Base-by-base conservation (phyloP, 2,329 filamentous ascomycete species). In the Clonostachys rosea region DNA sequence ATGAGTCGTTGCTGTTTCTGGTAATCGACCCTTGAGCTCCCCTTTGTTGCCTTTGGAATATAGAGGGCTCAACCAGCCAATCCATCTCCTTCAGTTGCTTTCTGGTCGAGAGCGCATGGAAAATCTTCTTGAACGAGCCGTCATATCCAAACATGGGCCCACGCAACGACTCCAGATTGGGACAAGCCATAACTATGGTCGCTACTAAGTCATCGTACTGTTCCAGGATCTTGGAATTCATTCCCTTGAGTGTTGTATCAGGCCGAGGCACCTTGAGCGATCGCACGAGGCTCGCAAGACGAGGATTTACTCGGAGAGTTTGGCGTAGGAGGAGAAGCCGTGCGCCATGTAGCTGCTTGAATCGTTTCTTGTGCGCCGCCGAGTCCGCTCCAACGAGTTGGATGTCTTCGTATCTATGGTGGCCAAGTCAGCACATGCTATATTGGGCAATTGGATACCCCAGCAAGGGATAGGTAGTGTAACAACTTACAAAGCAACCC, bases 161-260 rank as follows among this genome's bases (percentile, higher is more conserved):
- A 11, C 72, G 64, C 7, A 86, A 64, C 44, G 72, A 69, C 62
- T 86, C 81, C 11, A 86, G 66, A 52, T 85, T 84, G 3, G 82
- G 82, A 48, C 81, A 86, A 0, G 79, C 75, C 80, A 84, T 83
- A 48, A 86, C 69, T 20, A 86, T 62, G 6, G 81, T 76, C 0
- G 81, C 80, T 2, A 84, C 69, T 4, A 80, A 60, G 52, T 82
- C 73, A 49, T 81, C 71, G 55, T 85, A 84, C 42, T 75, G 68
- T 35, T 75, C 73, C 16, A 64, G 43, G 11, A 66, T 55, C n/a
- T 57, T 59, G 24, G 49, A 34, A 34, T 34, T 42, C 2, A 50
- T 48, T 12, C 56, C 54, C 24, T 58, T 60, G 30, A 66, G 62
- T 1, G 70, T 68, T 11, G 70, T 52, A 6, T 74, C 69, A 1